Conservation (phyloP, 768 basidiomycete genomes). For the Termitomyces titanicus region DNA sequence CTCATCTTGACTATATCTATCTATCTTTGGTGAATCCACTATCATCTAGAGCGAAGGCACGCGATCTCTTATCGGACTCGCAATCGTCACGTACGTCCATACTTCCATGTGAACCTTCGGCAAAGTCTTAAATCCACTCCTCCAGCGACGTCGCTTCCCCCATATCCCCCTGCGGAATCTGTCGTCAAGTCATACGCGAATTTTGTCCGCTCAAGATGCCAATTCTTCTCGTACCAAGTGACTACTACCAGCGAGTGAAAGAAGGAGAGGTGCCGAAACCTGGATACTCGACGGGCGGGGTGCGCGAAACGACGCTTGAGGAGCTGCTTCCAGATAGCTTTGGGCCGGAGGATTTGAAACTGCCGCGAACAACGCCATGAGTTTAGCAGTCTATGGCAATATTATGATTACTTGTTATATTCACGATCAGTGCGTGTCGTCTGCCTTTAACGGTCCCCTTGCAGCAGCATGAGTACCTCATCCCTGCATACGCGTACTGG, state of each 20-base stretch:
- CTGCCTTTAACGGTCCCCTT: too few species aligned
- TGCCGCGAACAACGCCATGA: slow-evolving; percentile 29
- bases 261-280: slow-evolving; percentile 31
- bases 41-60: slow-evolving; percentile 71
- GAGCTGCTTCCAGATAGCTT: slow-evolving; percentile 83
- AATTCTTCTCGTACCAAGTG: slow-evolving; percentile 63
- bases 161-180: slow-evolving; percentile 90
- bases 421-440: too few species aligned
- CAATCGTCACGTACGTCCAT: slow-evolving; percentile 67
- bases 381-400: too few species aligned
- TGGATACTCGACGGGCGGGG: slow-evolving; percentile 45
- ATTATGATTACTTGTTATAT: too few species aligned
- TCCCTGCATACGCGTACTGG: too few species aligned
- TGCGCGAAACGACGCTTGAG: slow-evolving; percentile 63
- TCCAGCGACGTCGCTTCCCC: slow-evolving; percentile 62
- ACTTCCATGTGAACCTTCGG: neutral
- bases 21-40: neutral
- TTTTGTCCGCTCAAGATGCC: slow-evolving; percentile 78
- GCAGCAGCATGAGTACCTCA: too few species aligned
- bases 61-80: slow-evolving; percentile 67
- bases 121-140: neutral
- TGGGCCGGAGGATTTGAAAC: slow-evolving; percentile 78
- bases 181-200: slow-evolving; percentile 87
- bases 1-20: neutral
- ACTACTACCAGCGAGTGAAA: slow-evolving; percentile 42